phyloP scores from a whole-genome alignment of 768 basidiomycete species.

The Mycena belliarum region DNA sequence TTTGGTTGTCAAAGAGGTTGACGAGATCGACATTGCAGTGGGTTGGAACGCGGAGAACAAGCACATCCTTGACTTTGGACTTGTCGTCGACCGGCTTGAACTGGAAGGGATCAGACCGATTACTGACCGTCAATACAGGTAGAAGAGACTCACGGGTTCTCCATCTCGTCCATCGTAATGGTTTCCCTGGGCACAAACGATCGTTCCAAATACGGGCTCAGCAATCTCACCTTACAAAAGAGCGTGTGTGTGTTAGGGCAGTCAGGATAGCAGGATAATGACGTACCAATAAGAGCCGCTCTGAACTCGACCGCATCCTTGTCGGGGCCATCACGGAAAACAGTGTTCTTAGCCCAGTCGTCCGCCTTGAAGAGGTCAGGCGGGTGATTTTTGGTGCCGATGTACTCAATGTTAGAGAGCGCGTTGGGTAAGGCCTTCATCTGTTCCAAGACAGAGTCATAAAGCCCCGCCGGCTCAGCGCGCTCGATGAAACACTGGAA shows the following conservation, averaged over 20 bases:
- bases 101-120: neutral
- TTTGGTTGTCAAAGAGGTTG: neutral
- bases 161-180: neutral
- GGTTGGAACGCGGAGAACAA: neutral
- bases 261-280: too few species aligned
- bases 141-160: neutral
- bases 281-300: neutral
- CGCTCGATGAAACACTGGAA: neutral
- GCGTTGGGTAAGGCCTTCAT: neutral
- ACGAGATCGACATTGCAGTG: neutral
- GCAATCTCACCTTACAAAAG: neutral
- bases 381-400: neutral
- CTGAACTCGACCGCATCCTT: neutral
- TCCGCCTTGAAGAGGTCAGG: neutral
- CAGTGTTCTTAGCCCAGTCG: neutral
- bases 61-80: neutral
- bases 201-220: neutral
- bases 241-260: too few species aligned
- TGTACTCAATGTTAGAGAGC: neutral
- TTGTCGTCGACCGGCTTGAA: conserved; percentile 5
- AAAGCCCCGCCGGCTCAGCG: neutral
- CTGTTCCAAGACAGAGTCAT: neutral
- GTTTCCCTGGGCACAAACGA: neutral
- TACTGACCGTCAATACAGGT: too few species aligned
- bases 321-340: neutral